Evolutionary conservation across 345 rosid species (phyloP).

Genomic region (Lepidium didymum): DNA sequence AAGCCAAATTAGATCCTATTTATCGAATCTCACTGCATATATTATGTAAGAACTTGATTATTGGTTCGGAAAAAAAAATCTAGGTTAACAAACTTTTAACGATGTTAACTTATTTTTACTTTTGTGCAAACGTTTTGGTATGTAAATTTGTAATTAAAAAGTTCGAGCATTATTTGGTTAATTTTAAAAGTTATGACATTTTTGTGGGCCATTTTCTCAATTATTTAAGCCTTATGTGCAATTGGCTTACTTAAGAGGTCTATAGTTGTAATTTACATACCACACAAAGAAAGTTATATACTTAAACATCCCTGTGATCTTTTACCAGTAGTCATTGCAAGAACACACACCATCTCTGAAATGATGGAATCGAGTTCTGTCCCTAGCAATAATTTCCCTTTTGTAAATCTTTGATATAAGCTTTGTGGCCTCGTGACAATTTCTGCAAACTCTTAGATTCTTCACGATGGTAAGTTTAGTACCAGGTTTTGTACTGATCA

Average conservation of each 20-base stretch:
- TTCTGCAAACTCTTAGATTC: slow-evolving; percentile 73
- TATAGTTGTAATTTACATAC: background rate
- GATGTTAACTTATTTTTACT: too few relatives aligned
- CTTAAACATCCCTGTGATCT: background rate
- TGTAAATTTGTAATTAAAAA: too few relatives aligned
- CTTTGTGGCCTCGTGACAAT: slow-evolving; percentile 71
- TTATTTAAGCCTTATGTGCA: background rate
- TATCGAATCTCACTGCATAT: too few relatives aligned
- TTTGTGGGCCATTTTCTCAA: too few relatives aligned
- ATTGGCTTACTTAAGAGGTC: background rate
- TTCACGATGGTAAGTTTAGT: slow-evolving; percentile 68
- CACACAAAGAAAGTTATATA: background rate
- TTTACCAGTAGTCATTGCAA: slow-evolving; percentile 70
- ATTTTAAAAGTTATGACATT: too few relatives aligned
- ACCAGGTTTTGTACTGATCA: slow-evolving; percentile 69
- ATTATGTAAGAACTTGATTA: too few relatives aligned
- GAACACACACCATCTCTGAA: slow-evolving; percentile 69
- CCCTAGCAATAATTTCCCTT: slow-evolving; percentile 74
- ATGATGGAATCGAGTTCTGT: slow-evolving; percentile 75
- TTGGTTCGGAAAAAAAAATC: too few relatives aligned
- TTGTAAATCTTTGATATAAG: slow-evolving; percentile 63
- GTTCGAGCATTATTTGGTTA: too few relatives aligned
- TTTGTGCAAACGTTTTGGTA: too few relatives aligned
- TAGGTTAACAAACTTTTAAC: too few relatives aligned
- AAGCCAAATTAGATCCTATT: too few relatives aligned